Evolutionary conservation across 2,329 filamentous ascomycete genomes (phyloP).

Genomic region (Myriosclerotinia scirpicola): DNA sequence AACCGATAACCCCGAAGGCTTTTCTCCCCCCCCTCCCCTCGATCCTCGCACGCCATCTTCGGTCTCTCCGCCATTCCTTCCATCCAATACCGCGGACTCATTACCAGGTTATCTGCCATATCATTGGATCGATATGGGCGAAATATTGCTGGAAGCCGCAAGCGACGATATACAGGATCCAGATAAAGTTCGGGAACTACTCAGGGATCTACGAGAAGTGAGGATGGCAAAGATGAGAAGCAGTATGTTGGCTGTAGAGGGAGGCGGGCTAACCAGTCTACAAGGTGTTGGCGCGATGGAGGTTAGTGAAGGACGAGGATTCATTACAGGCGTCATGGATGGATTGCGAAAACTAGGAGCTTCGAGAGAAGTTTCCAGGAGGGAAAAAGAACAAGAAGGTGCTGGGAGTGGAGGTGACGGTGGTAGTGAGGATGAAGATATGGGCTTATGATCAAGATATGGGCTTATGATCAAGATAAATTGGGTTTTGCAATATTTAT

Average conservation of each 20-base stretch:
- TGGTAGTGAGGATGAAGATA: slow-evolving; percentile 58
- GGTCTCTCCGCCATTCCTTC: slow-evolving; percentile 74
- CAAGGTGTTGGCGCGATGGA: slow-evolving; percentile 89
- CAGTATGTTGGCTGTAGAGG: slow-evolving; percentile 69
- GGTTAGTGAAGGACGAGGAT: slow-evolving; percentile 79
- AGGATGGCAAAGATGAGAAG: slow-evolving; percentile 84
- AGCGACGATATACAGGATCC: slow-evolving; percentile 76
- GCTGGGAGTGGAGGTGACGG: slow-evolving; percentile 57
- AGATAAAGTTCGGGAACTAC: slow-evolving; percentile 69
- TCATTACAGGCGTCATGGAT: slow-evolving; percentile 84
- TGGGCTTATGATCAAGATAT: slow-evolving; percentile 32
- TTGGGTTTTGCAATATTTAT: not conserved
- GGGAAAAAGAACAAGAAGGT: slow-evolving; percentile 71
- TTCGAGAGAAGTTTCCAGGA: slow-evolving; percentile 72
- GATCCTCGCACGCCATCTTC: slow-evolving; percentile 49
- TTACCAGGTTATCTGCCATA: slow-evolving; percentile 76
- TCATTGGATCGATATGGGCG: slow-evolving; percentile 91
- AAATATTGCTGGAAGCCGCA: slow-evolving; percentile 82
- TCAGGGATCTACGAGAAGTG: slow-evolving; percentile 83
- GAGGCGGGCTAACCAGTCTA: slow-evolving; percentile 69
- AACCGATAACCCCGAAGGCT: slow-evolving; percentile 67
- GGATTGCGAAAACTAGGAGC: slow-evolving; percentile 81
- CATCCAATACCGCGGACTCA: slow-evolving; percentile 68
- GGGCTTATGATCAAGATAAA: slow-evolving; percentile 31
- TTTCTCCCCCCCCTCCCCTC: slow-evolving; percentile 74